A percentile compares a stretch with the other conserved stretches of the same genome.
These are phyloP conservation scores for Hylodesmum podocarpum DNA, from an alignment of 306 rosid genomes.

Conservation along the genomic window DNA sequence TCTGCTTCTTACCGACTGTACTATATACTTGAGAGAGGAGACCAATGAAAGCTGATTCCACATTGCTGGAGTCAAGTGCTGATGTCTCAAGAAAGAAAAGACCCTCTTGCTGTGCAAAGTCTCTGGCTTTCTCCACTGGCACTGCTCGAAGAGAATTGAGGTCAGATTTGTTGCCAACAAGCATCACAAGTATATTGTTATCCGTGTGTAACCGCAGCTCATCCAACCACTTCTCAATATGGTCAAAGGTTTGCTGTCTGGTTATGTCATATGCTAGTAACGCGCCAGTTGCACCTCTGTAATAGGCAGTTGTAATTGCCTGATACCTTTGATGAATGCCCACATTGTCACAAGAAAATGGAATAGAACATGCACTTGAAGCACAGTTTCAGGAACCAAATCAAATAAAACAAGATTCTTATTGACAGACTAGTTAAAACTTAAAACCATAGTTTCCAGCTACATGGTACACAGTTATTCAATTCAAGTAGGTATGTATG, in stretches of 20 bases:
- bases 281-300: conserved; percentile 94
- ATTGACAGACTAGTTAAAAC: background rate
- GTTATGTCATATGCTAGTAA: conserved; percentile 88
- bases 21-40: conserved; percentile 80
- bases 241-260: conserved; percentile 72
- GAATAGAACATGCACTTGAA: conserved; percentile 3
- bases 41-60: conserved; percentile 74
- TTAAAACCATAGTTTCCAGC: background rate
- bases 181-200: conserved; percentile 76
- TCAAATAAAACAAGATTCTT: conserved; percentile 3
- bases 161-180: conserved; percentile 93
- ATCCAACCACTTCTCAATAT: conserved; percentile 77
- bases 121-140: conserved; percentile 70
- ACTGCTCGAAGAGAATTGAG: conserved; percentile 68
- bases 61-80: conserved; percentile 86
- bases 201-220: conserved; percentile 80
- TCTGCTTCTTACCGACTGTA: conserved; percentile 62
- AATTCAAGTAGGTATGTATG: background rate
- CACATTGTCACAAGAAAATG: conserved; percentile 30
- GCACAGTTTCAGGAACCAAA: background rate
- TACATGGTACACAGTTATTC: background rate
- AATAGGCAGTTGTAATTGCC: conserved; percentile 95
- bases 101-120: conserved; percentile 68
- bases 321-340: conserved; percentile 64
- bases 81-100: conserved; percentile 93